Conservation (phyloP, 2,329 filamentous ascomycete species). For the Colletotrichum sp. region DNA sequence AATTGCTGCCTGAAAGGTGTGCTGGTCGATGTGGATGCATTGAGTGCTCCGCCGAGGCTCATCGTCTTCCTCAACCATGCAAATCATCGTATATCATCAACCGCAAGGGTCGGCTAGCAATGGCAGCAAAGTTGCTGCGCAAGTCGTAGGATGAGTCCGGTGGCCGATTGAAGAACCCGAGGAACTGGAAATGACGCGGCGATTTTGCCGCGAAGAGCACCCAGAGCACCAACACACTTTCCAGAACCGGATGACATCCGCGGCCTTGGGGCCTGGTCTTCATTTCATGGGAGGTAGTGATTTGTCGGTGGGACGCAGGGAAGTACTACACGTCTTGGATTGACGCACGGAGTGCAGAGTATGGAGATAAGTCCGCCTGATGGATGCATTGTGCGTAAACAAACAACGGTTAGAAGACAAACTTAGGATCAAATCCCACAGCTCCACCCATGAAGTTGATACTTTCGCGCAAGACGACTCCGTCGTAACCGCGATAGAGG, state of each 20-base stretch:
- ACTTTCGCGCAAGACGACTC: not conserved
- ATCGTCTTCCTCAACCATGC: not conserved
- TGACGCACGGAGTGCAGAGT: slow-evolving; percentile 4
- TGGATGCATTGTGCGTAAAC: not conserved
- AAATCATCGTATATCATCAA: not conserved
- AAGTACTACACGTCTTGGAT: not conserved
- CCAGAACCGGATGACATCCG: slow-evolving; percentile 9
- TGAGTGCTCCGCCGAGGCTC: not conserved
- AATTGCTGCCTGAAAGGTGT: not conserved
- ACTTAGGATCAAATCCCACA: not conserved
- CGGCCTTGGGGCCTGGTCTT: not conserved
- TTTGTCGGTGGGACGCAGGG: slow-evolving; percentile 7
- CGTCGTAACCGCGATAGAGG: not conserved
- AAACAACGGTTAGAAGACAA: not conserved
- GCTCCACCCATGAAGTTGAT: not conserved
- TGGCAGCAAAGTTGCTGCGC: not conserved
- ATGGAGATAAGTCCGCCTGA: not conserved
- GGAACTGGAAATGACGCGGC: slow-evolving; percentile 5
- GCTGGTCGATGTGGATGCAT: not conserved
- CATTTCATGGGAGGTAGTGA: slow-evolving; percentile 1
- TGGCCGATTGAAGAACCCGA: not conserved
- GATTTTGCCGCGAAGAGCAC: slow-evolving; percentile 18
- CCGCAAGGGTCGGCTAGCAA: not conserved
- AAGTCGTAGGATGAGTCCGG: not conserved
- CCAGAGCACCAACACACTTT: slow-evolving; percentile 13